phyloP scores from a whole-genome alignment of 139 green algal genomes.

The Limnomonas spitsbergensis region DNA sequence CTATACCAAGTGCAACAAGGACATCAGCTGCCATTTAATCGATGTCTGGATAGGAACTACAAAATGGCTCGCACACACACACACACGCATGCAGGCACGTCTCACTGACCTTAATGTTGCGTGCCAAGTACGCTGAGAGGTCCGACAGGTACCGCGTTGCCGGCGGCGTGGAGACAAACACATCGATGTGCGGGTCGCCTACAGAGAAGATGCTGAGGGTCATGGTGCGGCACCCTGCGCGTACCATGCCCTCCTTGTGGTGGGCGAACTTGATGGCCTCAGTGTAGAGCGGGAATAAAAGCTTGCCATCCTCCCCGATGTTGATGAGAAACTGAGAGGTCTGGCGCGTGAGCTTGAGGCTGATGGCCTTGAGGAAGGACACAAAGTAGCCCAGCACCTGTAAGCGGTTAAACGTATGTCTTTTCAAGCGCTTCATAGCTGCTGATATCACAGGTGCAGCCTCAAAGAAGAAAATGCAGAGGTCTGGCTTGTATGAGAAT shows the following conservation, averaged over 20 bases:
- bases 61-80: too few species aligned
- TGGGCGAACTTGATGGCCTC: conserved; percentile 87
- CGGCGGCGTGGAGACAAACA: conserved; percentile 59
- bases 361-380: conserved; percentile 94
- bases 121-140: conserved; percentile 60
- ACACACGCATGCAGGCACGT: too few species aligned
- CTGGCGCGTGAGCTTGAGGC: conserved; percentile 79
- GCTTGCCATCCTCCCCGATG: conserved; percentile 7
- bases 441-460: too few species aligned
- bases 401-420: too few species aligned
- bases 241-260: conserved; percentile 93
- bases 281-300: conserved; percentile 86
- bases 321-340: conserved; percentile 94
- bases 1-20: too few species aligned
- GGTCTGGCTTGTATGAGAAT: too few species aligned
- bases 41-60: too few species aligned
- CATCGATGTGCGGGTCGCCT: conserved; percentile 60
- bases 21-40: too few species aligned
- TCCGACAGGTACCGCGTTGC: conserved; percentile 64
- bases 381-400: conserved; percentile 93
- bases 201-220: conserved; percentile 93
- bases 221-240: conserved; percentile 90
- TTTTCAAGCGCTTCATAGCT: too few species aligned
- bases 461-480: too few species aligned
- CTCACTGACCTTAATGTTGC: conserved; percentile 81